Conservation (phyloP, 2,329 filamentous ascomycete species). For the Tolypocladium tropicale region DNA sequence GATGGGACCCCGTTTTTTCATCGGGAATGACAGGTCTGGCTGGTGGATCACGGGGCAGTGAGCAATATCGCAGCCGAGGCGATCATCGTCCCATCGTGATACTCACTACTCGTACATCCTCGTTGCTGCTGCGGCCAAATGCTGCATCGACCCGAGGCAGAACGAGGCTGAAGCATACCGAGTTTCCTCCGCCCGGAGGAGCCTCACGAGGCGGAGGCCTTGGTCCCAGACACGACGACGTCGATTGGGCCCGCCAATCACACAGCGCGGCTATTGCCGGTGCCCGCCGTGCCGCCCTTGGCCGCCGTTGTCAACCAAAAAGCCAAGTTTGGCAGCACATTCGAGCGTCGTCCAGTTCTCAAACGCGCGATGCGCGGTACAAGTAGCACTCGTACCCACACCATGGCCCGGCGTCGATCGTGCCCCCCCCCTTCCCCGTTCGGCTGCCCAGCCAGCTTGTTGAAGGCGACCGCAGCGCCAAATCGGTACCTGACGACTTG, state of each 20-base stretch:
- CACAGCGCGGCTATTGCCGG: conserved; percentile 7
- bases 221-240: conserved; percentile 9
- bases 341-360: too few species aligned
- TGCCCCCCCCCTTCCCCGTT: not conserved
- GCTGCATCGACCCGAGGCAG: not conserved
- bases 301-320: too few species aligned
- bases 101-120: too few species aligned
- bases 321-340: too few species aligned
- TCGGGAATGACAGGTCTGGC: not conserved
- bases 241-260: conserved; percentile 4
- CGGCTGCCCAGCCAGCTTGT: not conserved
- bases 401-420: not conserved
- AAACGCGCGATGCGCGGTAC: too few species aligned
- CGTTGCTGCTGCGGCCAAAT: not conserved
- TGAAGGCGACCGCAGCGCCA: not conserved
- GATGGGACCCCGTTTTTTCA: not conserved
- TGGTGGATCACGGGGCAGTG: not conserved
- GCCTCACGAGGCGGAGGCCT: not conserved
- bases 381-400: not conserved
- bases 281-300: not conserved
- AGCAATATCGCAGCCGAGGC: not conserved
- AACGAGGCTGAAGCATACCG: not conserved
- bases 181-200: not conserved
- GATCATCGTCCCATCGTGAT: not conserved
- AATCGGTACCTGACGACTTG: not conserved